Percentiles rank a stretch among this genome's conserved stretches.
Conservation (phyloP, 768 basidiomycete species). For the Leccinellum rugosiceps region DNA sequence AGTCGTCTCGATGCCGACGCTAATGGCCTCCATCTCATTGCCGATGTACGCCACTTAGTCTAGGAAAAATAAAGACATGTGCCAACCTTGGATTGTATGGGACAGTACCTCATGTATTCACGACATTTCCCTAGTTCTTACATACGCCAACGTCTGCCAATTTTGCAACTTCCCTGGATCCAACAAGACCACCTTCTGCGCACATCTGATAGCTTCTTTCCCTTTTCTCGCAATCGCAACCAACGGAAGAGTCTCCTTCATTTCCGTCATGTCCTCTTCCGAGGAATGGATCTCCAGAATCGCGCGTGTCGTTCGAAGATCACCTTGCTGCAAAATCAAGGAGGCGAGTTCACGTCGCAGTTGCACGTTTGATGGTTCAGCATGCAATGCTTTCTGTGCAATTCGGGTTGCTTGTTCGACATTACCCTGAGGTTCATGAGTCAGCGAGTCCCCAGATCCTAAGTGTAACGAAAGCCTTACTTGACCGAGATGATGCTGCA, state of each 20-base stretch:
- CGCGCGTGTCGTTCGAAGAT: constrained; percentile 43
- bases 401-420: constrained; percentile 45
- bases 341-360: constrained; percentile 53
- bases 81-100: neutral
- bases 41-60: neutral
- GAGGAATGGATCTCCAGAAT: constrained; percentile 36
- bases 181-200: constrained; percentile 65
- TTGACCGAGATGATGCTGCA: constrained; percentile 71
- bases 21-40: neutral
- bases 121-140: constrained; percentile 32
- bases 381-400: constrained; percentile 54
- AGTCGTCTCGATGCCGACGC: neutral
- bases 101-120: constrained; percentile 16
- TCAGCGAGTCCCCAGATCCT: neutral
- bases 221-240: constrained; percentile 44
- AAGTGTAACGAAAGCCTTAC: constrained; percentile 36
- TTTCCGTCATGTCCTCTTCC: constrained; percentile 34
- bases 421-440: constrained; percentile 40
- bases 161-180: constrained; percentile 41
- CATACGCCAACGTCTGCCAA: constrained; percentile 63
- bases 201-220: constrained; percentile 38
- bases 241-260: constrained; percentile 45
- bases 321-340: constrained; percentile 49
- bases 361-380: constrained; percentile 51
- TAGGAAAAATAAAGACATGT: neutral